Base-by-base conservation (phyloP, 2,329 filamentous ascomycete species). In the Cephalotrichum gorgonifer region DNA sequence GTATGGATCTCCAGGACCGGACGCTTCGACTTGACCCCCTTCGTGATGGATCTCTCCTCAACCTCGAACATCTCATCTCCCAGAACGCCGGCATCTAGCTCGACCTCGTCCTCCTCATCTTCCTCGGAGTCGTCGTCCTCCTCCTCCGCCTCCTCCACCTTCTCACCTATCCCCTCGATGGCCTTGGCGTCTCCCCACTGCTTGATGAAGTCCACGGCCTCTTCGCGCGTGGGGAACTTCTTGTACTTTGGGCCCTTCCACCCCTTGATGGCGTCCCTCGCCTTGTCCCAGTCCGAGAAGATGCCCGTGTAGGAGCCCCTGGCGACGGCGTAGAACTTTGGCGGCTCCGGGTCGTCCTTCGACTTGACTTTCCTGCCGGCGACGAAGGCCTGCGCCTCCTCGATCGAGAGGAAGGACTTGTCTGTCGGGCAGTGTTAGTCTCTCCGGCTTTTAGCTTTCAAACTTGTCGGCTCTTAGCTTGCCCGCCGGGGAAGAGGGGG, bases 301-400 rank as follows among this genome's bases (percentile, higher is more conserved):
- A 84, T 75, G 28, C 80, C 80, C 2, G 79, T 75, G 17, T 63
- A 64, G 41, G 66, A 68, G n/a, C 79, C 80, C 5, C 77, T 68
- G 1, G 79, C 80, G 6, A 84, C 77, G 3, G 73, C 80, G 58
- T 83, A 83, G 62, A 74, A 83, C 44, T 68, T 71, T 45, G 69
- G 60, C 43, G 72, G 67, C 51, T 70, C 62, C 27, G 45, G 14
- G 33, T 47, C 62, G 50, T 75, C 74, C 14, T 31, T 23, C 12
- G 41, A 22, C 28, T 44, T 44, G 6, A 63, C 58, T 25, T 63
- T 59, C 55, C 74, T 75, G 43, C 86, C 86, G 1, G 75, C 79
- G 25, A 88, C 73, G 61, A 87, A 96, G 2, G 79, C 80, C 58
- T 86, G 77, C n/a, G 91, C 91, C 52, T 95, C 88, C 53, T 82